A percentile compares a stretch with the other conserved stretches of the same genome.
phyloP scores from a whole-genome alignment of 208 protist genomes.

The Borovskyia barvae region DNA sequence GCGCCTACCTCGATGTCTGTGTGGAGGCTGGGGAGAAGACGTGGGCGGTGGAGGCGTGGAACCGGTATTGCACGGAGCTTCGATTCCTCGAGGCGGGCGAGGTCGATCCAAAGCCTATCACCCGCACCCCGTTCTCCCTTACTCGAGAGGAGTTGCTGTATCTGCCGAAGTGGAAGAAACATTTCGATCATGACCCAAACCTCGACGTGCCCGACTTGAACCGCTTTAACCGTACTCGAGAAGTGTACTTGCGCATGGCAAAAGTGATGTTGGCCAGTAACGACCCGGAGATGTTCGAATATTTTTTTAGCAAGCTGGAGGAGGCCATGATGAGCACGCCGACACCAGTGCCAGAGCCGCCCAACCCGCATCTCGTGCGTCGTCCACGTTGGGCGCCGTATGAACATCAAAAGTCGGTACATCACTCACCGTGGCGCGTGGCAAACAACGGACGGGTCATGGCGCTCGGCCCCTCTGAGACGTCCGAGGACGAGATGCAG shows the following conservation, averaged over 20 bases:
- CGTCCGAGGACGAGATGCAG: conserved; percentile 76
- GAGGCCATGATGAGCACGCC: conserved; percentile 81
- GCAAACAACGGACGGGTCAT: conserved; percentile 64
- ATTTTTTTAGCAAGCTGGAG: conserved; percentile 77
- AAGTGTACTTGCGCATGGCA: conserved; percentile 84
- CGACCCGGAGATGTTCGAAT: conserved; percentile 51
- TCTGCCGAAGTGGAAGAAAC: conserved; percentile 93
- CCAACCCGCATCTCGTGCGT: conserved; percentile 81
- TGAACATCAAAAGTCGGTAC: conserved; percentile 70
- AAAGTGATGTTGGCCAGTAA: conserved; percentile 69
- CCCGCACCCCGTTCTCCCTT: conserved; percentile 83
- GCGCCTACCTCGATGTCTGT: conserved; percentile 87
- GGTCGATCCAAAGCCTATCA: conserved; percentile 88
- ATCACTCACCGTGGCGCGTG: conserved; percentile 81
- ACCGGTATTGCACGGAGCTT: conserved; percentile 89
- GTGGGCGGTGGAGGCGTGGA: conserved; percentile 88
- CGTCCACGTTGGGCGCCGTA: conserved; percentile 73
- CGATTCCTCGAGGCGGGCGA: conserved; percentile 75
- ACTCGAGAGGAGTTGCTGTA: conserved; percentile 87
- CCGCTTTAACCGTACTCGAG: conserved; percentile 90
- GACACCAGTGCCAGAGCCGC: conserved; percentile 89
- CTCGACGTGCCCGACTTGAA: conserved; percentile 89
- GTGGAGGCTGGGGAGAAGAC: conserved; percentile 67
- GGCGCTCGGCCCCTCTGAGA: conserved; percentile 56
- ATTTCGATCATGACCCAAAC: conserved; percentile 92